Evolutionary conservation across 345 rosid genomes (phyloP).

Genomic region (Citrus glauca): DNA sequence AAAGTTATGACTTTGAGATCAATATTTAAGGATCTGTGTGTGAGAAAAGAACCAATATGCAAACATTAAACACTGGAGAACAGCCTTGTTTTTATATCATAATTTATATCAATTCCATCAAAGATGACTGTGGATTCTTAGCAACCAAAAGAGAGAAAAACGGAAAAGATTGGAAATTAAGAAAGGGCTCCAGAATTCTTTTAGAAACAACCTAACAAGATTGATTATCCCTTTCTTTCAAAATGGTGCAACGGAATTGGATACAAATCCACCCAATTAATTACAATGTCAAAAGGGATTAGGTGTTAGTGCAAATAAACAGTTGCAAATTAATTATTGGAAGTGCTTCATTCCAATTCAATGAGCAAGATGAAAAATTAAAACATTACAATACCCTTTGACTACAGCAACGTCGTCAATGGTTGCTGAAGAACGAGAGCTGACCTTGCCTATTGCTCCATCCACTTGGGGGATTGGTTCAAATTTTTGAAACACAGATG

Average conservation of each 20-base stretch:
- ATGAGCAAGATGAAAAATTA: not conserved
- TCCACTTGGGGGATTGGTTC: constrained; percentile 17
- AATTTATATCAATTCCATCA: not conserved
- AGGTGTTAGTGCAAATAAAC: constrained; percentile 31
- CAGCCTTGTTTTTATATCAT: not conserved
- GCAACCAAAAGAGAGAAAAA: not conserved
- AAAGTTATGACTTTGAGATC: no score
- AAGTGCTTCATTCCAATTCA: constrained; percentile 18
- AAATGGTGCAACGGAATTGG: not conserved
- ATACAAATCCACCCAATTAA: not conserved
- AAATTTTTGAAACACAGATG: not conserved
- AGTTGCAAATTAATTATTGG: not conserved
- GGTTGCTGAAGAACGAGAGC: constrained; percentile 13
- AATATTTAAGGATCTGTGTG: no score
- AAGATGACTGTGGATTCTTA: not conserved
- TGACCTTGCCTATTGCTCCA: not conserved
- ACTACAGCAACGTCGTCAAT: not conserved
- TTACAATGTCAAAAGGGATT: constrained; percentile 31
- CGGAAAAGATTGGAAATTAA: not conserved
- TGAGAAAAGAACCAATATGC: not conserved
- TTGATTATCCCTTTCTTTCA: not conserved
- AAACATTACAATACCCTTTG: not conserved
- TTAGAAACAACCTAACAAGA: not conserved
- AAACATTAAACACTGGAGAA: not conserved
- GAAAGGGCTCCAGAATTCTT: not conserved